Evolutionary conservation across 768 basidiomycete genomes (phyloP), one percentile per base, ranked within the genome.

Genomic region (Filobasidium floriforme): DNA sequence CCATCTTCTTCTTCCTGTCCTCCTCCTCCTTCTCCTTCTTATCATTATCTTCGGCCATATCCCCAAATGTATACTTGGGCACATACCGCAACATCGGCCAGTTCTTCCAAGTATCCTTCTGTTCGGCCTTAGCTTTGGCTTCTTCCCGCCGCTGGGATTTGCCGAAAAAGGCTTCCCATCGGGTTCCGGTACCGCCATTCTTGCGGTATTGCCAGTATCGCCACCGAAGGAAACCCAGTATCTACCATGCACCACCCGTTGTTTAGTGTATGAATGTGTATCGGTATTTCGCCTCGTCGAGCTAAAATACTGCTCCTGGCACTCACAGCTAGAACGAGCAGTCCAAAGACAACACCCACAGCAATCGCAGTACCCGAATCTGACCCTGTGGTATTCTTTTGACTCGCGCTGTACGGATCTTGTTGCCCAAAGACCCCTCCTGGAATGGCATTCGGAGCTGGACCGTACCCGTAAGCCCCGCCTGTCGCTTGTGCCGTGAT

Each of bases 1-100:
- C 54, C 54, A 32, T 32, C 29, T 57, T 57, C 54, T 57, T 63
- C 32, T 54, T 63, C 40, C 46, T 63, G 15, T 54, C 49, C 37
- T 59, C 52, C 28, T 66, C 60, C 40, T 66, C 65, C 32, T 61
- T 61, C 41, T 66, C 65, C 51, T 52, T 54, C 60, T 61, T 66
- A n/a, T 66, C 60, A 15, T 52, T 46, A 12, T 66, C 65, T 49
- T 41, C 52, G 22, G 32, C 60, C 29, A 57, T 26, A 29, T 66
- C 65, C 11, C 40, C 49, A 43, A 46, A 52, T n/a, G 60, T 49
- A 66, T 66, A 66, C 60, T 59, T 52, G 6, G 65, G 65, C n/a
- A 66, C 60, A 28, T 66, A 66, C 14, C 65, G 14, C 65, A 66
- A 61, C 65, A 66, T 66, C 1, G 65, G 65, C 65, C 65, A 66